A percentile compares a stretch with the other conserved stretches of the same genome.
Conservation (phyloP, 805 yeast genomes). For the Suhomyces kilbournensis region DNA sequence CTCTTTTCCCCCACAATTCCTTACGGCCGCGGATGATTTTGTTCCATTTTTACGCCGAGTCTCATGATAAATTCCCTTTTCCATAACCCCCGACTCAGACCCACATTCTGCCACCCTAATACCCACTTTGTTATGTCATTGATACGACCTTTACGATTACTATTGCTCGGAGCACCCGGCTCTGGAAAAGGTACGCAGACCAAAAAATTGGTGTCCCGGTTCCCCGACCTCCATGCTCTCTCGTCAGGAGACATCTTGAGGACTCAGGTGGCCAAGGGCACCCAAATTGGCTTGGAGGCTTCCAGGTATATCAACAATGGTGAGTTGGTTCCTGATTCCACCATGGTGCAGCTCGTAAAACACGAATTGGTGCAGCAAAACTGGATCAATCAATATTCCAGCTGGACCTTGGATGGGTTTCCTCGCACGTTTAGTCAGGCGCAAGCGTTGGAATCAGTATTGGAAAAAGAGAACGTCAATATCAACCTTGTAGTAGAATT, state of each 20-base stretch:
- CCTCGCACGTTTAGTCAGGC: conserved; percentile 85
- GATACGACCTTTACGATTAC: conserved; percentile 53
- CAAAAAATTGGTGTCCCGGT: conserved; percentile 52
- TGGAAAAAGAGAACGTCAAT: conserved; percentile 35
- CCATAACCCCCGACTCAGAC: background rate
- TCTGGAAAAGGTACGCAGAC: conserved; percentile 94
- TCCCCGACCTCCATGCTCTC: conserved; percentile 54
- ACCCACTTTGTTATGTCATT: background rate
- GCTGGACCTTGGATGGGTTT: conserved; percentile 88
- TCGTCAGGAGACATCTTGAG: conserved; percentile 87
- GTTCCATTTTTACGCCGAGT: background rate
- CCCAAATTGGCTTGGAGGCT: conserved; percentile 59
- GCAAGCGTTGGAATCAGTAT: conserved; percentile 44
- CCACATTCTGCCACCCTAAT: background rate
- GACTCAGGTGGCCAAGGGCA: conserved; percentile 52
- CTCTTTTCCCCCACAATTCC: too few relatives aligned
- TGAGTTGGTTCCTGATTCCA: conserved; percentile 65
- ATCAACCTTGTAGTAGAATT: conserved; percentile 81
- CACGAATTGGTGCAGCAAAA: conserved; percentile 41
- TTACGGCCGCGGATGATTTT: background rate
- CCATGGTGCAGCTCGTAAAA: conserved; percentile 60
- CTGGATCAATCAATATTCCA: conserved; percentile 44
- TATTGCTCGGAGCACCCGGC: conserved; percentile 91
- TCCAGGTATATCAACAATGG: conserved; percentile 59
- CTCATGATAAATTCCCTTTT: background rate